Conservation (phyloP, 352 stramenopile species). For the Aphanomyces cochlioides region DNA sequence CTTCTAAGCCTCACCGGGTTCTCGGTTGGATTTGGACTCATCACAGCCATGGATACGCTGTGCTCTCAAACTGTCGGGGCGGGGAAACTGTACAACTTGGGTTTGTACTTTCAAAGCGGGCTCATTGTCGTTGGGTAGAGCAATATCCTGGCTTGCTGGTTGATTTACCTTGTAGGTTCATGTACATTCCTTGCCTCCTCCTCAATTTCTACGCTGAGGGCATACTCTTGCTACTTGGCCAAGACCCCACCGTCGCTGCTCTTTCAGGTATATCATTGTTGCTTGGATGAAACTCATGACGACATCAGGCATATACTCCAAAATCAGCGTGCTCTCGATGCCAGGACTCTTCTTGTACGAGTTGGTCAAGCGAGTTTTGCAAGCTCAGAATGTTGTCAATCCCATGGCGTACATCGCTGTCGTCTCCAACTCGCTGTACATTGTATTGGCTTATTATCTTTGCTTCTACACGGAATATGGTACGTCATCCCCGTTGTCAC, state of each 20-base stretch:
- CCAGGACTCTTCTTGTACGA: conserved; percentile 45
- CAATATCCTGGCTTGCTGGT: not conserved
- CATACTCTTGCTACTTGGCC: conserved; percentile 8
- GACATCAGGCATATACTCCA: conserved; percentile 32
- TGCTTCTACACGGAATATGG: conserved; percentile 23
- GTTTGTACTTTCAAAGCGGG: conserved; percentile 79
- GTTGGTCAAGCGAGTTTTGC: conserved; percentile 38
- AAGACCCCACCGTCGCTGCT: conserved; percentile 16
- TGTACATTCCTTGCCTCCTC: conserved; percentile 3
- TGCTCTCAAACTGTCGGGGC: conserved; percentile 81
- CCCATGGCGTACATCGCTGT: conserved; percentile 42
- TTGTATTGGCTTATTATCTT: conserved; percentile 11
- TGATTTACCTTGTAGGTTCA: not conserved
- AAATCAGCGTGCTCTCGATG: conserved; percentile 22
- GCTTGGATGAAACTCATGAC: conserved; percentile 29
- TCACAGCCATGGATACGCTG: conserved; percentile 85
- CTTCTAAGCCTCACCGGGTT: conserved; percentile 78
- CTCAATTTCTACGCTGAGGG: conserved; percentile 17
- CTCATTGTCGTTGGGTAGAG: conserved; percentile 48
- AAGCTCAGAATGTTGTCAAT: conserved; percentile 40
- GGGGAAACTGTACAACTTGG: conserved; percentile 62
- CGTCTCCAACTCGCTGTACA: conserved; percentile 25
- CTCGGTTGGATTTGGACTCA: conserved; percentile 67
- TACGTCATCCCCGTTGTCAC: not conserved
- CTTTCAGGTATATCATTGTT: conserved; percentile 4